Base-by-base conservation (phyloP, 2,329 filamentous ascomycete species). In the Colletotrichum sp. region DNA sequence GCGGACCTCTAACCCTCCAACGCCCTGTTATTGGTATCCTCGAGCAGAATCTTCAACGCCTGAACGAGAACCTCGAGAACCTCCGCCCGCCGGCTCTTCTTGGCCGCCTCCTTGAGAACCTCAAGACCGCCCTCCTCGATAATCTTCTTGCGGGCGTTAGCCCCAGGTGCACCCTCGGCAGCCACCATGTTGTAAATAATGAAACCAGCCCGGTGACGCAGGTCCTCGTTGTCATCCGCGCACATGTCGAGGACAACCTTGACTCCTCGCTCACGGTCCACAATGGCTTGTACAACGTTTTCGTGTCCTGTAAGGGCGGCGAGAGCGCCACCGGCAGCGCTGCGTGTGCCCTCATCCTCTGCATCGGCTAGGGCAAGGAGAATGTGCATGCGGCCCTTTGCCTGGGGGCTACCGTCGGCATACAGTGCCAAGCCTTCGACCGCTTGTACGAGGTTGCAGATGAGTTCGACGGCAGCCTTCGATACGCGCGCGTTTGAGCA, bases 341-440 rank as follows among this genome's bases (percentile, higher is more conserved):
- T 92, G 34, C 96, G 89, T 0, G 96, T 98, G 0, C 91, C 92
- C 8, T 91, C 84, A 78, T 98, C 96, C 66, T 98, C 94, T 2
- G 95, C 93, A 81, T 98, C 96, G 0, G 95, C 93, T 43, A 99
- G 91, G 0, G 96, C 97, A 15, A 98, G 90, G 1, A 99, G 87
- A 52, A 98, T 92, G 81, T 97, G 94, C 56, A 98, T 85, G 1
- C 96, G 90, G 70, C 95, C 93, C 30, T 90, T 91, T 1, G 95
- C 94, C 76, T 93, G 90, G 30, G 90, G 88, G 5, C 89, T 91
- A 13, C 89, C 90, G 73, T 94, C 93, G 0, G 92, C 93, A 79
- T 95, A 96, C 32, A 94, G 89, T 2, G 90, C 88, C 5, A 94
- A 88, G 21, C 93, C 93, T 43, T 92, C 89, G 0, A 93, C 91